These are phyloP conservation scores for Rhizomucor pusillus DNA, from an alignment of 371 early-diverging fungal species.

Conservation along the genomic window DNA sequence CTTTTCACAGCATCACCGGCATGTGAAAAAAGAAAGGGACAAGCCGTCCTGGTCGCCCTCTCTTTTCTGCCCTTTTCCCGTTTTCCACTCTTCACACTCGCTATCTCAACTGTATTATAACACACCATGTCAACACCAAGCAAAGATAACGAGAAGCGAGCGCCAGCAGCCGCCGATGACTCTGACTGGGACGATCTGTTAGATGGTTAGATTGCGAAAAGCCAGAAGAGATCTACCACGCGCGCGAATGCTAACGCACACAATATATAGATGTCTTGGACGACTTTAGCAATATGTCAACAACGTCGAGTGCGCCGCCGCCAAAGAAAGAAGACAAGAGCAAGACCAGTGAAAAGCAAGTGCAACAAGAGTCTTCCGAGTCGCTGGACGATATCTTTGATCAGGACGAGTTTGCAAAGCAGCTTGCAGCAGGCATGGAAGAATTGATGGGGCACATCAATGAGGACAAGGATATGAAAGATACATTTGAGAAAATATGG, in stretches of 20 bases:
- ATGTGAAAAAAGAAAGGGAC: not conserved
- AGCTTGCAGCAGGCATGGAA: slow-evolving; percentile 77
- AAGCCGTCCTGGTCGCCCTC: no score
- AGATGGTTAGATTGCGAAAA: slow-evolving; percentile 41
- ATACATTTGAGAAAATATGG: slow-evolving; percentile 66
- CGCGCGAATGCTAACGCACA: not conserved
- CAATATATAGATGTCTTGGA: slow-evolving; percentile 48
- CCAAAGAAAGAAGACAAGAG: slow-evolving; percentile 6
- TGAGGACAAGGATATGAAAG: slow-evolving; percentile 50
- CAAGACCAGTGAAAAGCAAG: slow-evolving; percentile 15
- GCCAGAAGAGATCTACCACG: not conserved
- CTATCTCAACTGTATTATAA: slow-evolving; percentile 1
- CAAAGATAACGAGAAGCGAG: slow-evolving; percentile 7
- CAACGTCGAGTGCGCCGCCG: slow-evolving; percentile 7
- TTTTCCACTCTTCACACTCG: not conserved
- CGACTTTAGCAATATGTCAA: slow-evolving; percentile 33
- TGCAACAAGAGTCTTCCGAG: slow-evolving; percentile 10
- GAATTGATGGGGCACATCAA: slow-evolving; percentile 63
- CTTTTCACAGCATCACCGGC: not conserved
- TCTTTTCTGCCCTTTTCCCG: no score
- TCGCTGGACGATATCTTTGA: slow-evolving; percentile 40
- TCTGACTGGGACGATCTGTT: slow-evolving; percentile 67
- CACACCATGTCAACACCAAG: slow-evolving; percentile 7
- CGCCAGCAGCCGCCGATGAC: slow-evolving; percentile 29
- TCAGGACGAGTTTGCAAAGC: slow-evolving; percentile 76